Evolutionary conservation across 768 basidiomycete species (phyloP).

Genomic region (Auriscalpium orientale): DNA sequence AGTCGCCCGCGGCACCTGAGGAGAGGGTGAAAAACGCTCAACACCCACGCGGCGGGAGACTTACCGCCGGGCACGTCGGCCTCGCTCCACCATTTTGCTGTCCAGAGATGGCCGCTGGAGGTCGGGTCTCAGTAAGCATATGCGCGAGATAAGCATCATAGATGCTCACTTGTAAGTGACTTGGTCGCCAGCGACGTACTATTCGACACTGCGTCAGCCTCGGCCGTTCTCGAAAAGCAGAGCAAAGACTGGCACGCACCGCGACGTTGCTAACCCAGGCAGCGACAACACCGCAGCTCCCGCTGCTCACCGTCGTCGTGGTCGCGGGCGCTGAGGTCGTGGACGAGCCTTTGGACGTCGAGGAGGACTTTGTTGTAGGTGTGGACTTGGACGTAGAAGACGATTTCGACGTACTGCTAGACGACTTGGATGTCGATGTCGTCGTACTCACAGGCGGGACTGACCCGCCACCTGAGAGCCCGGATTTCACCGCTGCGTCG

Average conservation of each 20-base stretch:
- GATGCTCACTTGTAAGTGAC: slow-evolving; percentile 36
- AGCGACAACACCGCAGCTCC: slow-evolving; percentile 35
- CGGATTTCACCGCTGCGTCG: slow-evolving; percentile 35
- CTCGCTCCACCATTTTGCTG: slow-evolving; percentile 41
- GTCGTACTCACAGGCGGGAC: slow-evolving; percentile 16
- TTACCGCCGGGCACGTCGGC: slow-evolving; percentile 29
- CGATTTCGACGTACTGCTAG: slow-evolving; percentile 12
- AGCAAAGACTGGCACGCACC: slow-evolving; percentile 24
- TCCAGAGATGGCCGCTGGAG: slow-evolving; percentile 41
- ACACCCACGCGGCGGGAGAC: background rate
- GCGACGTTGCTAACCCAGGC: slow-evolving; percentile 32
- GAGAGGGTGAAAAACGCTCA: background rate
- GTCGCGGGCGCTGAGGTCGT: slow-evolving; percentile 21
- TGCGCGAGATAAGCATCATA: too few species aligned
- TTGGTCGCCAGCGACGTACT: slow-evolving; percentile 38
- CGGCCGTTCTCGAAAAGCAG: background rate
- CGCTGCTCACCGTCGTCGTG: slow-evolving; percentile 18
- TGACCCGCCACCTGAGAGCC: slow-evolving; percentile 22
- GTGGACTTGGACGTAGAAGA: slow-evolving; percentile 15
- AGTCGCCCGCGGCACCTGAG: slow-evolving; percentile 20
- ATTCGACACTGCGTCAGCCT: background rate
- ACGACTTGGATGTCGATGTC: slow-evolving; percentile 13
- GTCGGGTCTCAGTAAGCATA: too few species aligned
- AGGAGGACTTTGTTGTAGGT: slow-evolving; percentile 10
- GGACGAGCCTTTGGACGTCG: slow-evolving; percentile 14